phyloP scores from a whole-genome alignment of 1,284 basidiomycete genomes.

The Trichosporon sp. region DNA sequence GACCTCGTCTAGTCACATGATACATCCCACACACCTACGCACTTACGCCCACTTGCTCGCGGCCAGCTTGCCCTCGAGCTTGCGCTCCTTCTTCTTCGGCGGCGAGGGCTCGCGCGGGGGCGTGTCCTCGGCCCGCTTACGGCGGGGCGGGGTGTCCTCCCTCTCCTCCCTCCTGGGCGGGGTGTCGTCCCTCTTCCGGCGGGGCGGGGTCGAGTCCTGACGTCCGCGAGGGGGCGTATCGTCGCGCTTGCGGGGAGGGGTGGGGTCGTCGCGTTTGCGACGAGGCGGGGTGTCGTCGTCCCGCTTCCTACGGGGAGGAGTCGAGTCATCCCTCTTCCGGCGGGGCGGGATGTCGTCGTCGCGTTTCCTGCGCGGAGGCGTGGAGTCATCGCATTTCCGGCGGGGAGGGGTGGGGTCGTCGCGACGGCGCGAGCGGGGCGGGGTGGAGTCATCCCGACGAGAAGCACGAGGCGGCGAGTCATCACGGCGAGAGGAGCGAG shows the following conservation, averaged over 20 bases:
- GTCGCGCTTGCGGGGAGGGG: conserved; percentile 5
- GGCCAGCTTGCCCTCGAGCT: conserved; percentile 30
- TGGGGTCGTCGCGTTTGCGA: conserved; percentile 19
- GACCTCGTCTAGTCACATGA: not conserved
- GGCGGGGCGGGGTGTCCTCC: not conserved
- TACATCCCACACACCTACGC: not conserved
- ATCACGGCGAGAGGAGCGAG: conserved; percentile 10
- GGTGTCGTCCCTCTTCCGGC: not conserved
- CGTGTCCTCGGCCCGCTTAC: conserved; percentile 15
- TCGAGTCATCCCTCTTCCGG: conserved; percentile 11
- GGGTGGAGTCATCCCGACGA: conserved; percentile 11
- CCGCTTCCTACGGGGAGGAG: not conserved
- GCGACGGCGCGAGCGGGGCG: conserved; percentile 14
- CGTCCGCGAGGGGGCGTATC: conserved; percentile 17
- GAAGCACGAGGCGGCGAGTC: conserved; percentile 24
- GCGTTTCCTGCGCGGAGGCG: not conserved
- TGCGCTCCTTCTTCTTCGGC: conserved; percentile 21
- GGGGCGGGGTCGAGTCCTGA: conserved; percentile 5
- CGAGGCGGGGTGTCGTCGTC: conserved; percentile 28
- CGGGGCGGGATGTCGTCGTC: conserved; percentile 23
- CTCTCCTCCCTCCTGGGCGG: not conserved
- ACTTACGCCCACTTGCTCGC: conserved; percentile 31
- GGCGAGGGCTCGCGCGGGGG: conserved; percentile 1
- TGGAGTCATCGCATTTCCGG: conserved; percentile 6
- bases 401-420: conserved; percentile 20